phyloP scores from a whole-genome alignment of 192 early-diverging fungal species.

The Hyaloraphidium curvatum region DNA sequence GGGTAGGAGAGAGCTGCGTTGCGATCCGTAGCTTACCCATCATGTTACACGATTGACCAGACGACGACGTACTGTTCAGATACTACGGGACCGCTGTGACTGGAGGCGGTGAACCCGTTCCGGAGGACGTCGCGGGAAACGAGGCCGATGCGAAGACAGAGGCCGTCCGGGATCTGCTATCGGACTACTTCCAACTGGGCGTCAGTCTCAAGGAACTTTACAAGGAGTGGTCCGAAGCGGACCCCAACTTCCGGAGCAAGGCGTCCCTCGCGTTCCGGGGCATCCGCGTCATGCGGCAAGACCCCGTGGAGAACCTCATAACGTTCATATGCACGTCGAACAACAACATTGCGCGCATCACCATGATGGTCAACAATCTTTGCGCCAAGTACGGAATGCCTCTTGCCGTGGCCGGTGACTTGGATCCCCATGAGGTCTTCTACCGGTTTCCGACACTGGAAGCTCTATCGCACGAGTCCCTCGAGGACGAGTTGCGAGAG shows the following conservation, averaged over 20 bases:
- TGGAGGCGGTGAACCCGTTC: no score
- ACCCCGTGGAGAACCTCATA: conserved; percentile 69
- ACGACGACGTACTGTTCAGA: conserved; percentile 9
- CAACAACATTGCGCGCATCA: conserved; percentile 87
- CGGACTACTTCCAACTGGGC: conserved; percentile 77
- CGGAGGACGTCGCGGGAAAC: no score
- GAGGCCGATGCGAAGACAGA: not conserved
- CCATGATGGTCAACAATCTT: conserved; percentile 39
- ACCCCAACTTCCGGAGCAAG: conserved; percentile 46
- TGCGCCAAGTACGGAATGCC: not conserved
- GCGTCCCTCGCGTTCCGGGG: conserved; percentile 28
- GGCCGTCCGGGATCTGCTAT: conserved; percentile 19
- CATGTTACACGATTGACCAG: not conserved
- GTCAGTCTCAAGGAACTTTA: conserved; percentile 35
- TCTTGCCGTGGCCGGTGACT: no score
- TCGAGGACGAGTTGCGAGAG: conserved; percentile 42
- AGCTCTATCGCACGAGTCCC: conserved; percentile 2
- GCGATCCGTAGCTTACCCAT: not conserved
- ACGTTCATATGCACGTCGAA: conserved; percentile 85
- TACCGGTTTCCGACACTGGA: conserved; percentile 18
- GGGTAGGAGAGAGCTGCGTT: not conserved
- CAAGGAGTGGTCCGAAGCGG: conserved; percentile 29
- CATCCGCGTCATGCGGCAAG: conserved; percentile 59
- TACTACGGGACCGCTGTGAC: conserved; percentile 8
- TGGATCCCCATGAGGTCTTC: not conserved